A percentile compares a stretch with the other conserved stretches of the same genome.
Evolutionary conservation across 2,329 filamentous ascomycete species (phyloP).

Genomic region (Fusarium sp.): DNA sequence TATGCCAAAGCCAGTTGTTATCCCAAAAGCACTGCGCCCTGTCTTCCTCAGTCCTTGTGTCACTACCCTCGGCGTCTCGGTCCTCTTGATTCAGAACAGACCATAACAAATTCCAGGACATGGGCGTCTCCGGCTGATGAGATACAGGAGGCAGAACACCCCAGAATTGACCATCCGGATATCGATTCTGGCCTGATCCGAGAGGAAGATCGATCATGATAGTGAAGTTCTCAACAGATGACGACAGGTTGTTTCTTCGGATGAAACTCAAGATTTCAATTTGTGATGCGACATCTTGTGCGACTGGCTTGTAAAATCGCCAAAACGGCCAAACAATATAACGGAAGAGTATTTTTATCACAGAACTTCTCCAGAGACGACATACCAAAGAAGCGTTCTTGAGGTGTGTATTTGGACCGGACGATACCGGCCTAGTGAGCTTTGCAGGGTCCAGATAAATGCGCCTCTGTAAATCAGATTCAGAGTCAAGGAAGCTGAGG

Average conservation of each 20-base stretch:
- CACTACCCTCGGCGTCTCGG: conserved; percentile 8
- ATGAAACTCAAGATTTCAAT: conserved; percentile 55
- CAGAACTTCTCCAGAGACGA: conserved; percentile 61
- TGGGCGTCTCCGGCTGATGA: conserved; percentile 17
- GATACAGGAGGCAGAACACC: conserved; percentile 45
- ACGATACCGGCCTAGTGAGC: conserved; percentile 39
- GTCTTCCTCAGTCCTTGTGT: conserved; percentile 30
- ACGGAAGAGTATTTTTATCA: conserved; percentile 66
- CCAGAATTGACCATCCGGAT: conserved; percentile 40
- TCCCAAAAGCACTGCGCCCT: conserved; percentile 36
- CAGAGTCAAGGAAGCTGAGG: conserved; percentile 62
- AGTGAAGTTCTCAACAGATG: conserved; percentile 54
- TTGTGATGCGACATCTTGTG: conserved; percentile 36
- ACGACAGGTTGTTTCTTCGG: conserved; percentile 48
- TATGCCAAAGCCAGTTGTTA: conserved; percentile 63
- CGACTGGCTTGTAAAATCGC: conserved; percentile 42
- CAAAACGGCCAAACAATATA: conserved; percentile 58
- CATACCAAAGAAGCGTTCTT: conserved; percentile 67
- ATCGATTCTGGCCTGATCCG: conserved; percentile 39
- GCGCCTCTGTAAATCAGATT: conserved; percentile 58
- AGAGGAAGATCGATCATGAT: conserved; percentile 50
- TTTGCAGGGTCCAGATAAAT: conserved; percentile 61
- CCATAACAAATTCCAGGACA: conserved; percentile 42
- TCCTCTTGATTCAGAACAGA: conserved; percentile 26
- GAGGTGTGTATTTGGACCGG: conserved; percentile 48